Conservation (phyloP, 2,329 filamentous ascomycete genomes). For the Talaromyces islandicus region DNA sequence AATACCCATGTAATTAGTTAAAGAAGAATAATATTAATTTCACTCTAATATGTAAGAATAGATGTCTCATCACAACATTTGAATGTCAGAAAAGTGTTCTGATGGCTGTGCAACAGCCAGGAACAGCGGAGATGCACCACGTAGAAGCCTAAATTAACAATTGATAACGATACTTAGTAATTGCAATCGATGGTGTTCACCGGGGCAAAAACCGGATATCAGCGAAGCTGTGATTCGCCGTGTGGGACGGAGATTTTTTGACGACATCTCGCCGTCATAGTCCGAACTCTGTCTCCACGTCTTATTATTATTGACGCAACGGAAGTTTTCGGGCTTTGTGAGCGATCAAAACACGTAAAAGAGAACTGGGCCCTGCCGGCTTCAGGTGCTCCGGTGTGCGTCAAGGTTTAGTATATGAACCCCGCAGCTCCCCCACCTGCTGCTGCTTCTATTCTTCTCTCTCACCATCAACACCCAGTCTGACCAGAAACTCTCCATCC, state of each 20-base stretch:
- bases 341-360: not conserved
- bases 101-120: too few species aligned
- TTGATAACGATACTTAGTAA: not conserved
- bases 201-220: not conserved
- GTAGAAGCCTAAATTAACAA: not conserved
- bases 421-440: constrained; percentile 9
- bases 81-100: not conserved
- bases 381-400: not conserved
- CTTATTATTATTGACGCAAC: not conserved
- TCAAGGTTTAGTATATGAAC: constrained; percentile 8
- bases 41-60: not conserved
- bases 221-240: not conserved
- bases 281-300: not conserved
- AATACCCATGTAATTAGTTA: not conserved
- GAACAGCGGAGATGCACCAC: too few species aligned
- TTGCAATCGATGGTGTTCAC: not conserved
- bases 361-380: not conserved
- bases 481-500: not conserved
- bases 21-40: not conserved
- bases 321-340: not conserved
- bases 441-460: constrained; percentile 9
- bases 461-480: constrained; percentile 1
- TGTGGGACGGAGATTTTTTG: not conserved
- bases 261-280: not conserved
- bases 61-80: not conserved